Base-by-base conservation (phyloP, 495 filamentous ascomycete genomes). In the Hapsidospora chrysogenum region DNA sequence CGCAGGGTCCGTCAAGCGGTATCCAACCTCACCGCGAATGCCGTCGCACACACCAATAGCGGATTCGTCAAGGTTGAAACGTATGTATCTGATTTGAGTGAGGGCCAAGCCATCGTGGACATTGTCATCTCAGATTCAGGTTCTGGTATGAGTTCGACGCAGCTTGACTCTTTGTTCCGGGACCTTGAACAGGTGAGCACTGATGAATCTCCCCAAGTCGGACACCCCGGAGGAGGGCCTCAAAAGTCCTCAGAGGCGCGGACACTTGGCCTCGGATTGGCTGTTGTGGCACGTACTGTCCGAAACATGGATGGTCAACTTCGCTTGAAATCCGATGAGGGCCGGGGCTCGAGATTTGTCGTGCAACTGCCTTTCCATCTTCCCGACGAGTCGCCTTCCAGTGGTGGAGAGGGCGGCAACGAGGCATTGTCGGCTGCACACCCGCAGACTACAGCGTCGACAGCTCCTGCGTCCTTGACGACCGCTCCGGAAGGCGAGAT, bases 241-340 rank as follows among this genome's bases (percentile, higher is more conserved):
- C n/a, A n/a, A n/a, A 38, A 47, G 21, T 14, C 40, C 9, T 29
- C 44, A 38, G 17, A 66, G 53, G 38, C 48, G 49, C 35, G 68
- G 19, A 53, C 75, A 1, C 51, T 96, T 2, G 87, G 87, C 0
- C 63, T 96, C 3, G 87, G 86, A 1, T 66, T 96, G 17, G 87
- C 87, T 2, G 60, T 92, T 9, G 85, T 93, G 2, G 80, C 87
- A 27, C 66, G 85, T 16, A 83, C 82, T 30, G 61, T 94, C 15
- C 69, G 72, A n/a, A 93, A 81, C 45, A 86, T 92, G 78, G 75
- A 87, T 36, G 87, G 87, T 0, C 87, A 94, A 40, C 53, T 96
- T 14, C 71, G 81, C 16, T 61, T 96, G 4, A 92, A 85, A 43
- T 92, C 85, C 0, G 84, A 92, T 50, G 70, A 78, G 50, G 80